These are phyloP conservation scores for Malassezia caprae DNA, from an alignment of 1,284 basidiomycete genomes.

Conservation along the genomic window DNA sequence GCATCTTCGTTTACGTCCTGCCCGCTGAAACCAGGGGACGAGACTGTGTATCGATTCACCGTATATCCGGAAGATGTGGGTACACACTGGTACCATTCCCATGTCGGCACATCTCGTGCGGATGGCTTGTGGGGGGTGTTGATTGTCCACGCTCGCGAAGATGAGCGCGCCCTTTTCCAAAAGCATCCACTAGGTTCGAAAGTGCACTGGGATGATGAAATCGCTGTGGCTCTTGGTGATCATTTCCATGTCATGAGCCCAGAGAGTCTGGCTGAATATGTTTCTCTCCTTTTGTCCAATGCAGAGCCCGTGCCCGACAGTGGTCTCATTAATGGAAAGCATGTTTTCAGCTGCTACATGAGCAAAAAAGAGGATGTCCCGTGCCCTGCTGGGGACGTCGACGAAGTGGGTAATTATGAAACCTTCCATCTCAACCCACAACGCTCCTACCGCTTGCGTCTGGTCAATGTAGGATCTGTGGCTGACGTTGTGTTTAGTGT, in stretches of 20 bases:
- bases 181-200: conserved; percentile 6
- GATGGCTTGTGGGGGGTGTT: conserved; percentile 40
- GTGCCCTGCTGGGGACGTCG: conserved; percentile 5
- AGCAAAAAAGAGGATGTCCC: conserved; percentile 1
- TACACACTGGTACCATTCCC: conserved; percentile 51
- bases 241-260: conserved; percentile 32
- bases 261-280: conserved; percentile 20
- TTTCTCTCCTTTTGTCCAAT: conserved; percentile 29
- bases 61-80: conserved; percentile 40
- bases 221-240: conserved; percentile 28
- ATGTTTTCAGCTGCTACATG: conserved; percentile 48
- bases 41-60: conserved; percentile 27
- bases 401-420: conserved; percentile 15
- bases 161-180: conserved; percentile 21
- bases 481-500: conserved; percentile 48
- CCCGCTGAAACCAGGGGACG: conserved; percentile 34
- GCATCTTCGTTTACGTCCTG: conserved; percentile 42
- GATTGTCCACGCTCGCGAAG: conserved; percentile 40
- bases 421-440: conserved; percentile 33
- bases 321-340: conserved; percentile 55
- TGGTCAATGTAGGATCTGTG: conserved; percentile 48
- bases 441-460: conserved; percentile 54
- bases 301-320: conserved; percentile 49
- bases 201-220: conserved; percentile 33
- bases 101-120: conserved; percentile 34